phyloP scores from a whole-genome alignment of 2,329 filamentous ascomycete genomes.

The Didymella arachidicola region DNA sequence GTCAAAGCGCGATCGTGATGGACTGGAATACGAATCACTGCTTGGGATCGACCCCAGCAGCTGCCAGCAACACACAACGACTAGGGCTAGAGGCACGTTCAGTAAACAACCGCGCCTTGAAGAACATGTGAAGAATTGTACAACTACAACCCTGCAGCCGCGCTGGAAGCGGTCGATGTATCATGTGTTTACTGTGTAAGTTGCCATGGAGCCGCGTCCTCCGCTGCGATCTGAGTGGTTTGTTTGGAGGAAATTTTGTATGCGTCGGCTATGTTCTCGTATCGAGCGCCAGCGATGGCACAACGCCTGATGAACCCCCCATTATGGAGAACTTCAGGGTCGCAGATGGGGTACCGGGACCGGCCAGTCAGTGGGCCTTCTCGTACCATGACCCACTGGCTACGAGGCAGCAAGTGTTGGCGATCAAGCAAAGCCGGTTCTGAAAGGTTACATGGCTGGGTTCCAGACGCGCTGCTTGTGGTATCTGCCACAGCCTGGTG shows the following conservation, averaged over 20 bases:
- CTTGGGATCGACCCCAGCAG: background rate
- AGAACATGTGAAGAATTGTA: constrained; percentile 10
- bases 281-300: constrained; percentile 11
- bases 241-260: constrained; percentile 7
- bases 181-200: constrained; percentile 5
- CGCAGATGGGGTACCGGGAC: constrained; percentile 17
- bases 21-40: constrained; percentile 7
- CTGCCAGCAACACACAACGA: background rate
- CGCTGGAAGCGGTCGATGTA: background rate
- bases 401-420: background rate
- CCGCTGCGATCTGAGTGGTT: constrained; percentile 6
- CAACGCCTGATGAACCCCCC: constrained; percentile 3
- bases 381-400: constrained; percentile 11
- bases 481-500: background rate
- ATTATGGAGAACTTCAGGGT: constrained; percentile 19
- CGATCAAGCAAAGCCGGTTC: constrained; percentile 3
- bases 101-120: constrained; percentile 10
- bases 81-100: constrained; percentile 2
- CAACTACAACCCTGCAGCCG: constrained; percentile 9
- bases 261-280: constrained; percentile 1
- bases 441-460: constrained; percentile 8
- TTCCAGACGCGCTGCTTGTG: constrained; percentile 11
- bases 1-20: constrained; percentile 2
- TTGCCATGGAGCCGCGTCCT: constrained; percentile 8
- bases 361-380: constrained; percentile 8